Evolutionary conservation across 2,329 filamentous ascomycete species (phyloP).

Genomic region (Hymenoscyphus repandus): DNA sequence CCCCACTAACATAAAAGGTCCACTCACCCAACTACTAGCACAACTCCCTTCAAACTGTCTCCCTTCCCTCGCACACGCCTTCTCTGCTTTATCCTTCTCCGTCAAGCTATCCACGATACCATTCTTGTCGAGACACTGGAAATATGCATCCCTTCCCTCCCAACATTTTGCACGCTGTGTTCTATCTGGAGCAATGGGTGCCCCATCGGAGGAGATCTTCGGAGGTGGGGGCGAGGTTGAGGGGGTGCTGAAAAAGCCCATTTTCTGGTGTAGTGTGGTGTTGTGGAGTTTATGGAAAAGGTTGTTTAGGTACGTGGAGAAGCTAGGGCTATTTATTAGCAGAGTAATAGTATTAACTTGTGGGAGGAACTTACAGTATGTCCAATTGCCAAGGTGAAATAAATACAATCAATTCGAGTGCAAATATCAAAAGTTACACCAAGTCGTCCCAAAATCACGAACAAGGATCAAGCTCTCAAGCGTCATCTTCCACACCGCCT

Average conservation of each 20-base stretch:
- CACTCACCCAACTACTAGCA: conserved; percentile 80
- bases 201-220: conserved; percentile 48
- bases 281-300: neutral
- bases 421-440: no score
- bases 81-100: conserved; percentile 47
- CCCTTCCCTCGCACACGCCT: conserved; percentile 55
- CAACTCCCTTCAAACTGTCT: conserved; percentile 77
- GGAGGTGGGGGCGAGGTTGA: conserved; percentile 35
- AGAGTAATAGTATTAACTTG: no score
- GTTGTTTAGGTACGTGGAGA: neutral
- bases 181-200: conserved; percentile 77
- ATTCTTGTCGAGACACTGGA: conserved; percentile 77
- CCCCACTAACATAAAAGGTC: neutral
- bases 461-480: neutral
- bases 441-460: neutral
- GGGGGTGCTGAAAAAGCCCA: conserved; percentile 45
- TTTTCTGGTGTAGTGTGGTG: conserved; percentile 23
- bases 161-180: conserved; percentile 80
- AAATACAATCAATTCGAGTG: no score
- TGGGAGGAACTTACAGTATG: no score
- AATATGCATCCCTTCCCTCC: conserved; percentile 84
- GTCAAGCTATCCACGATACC: conserved; percentile 71
- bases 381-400: no score
- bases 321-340: neutral
- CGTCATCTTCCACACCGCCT: conserved; percentile 3